Conservation (phyloP, 495 filamentous ascomycete genomes). For the Usnea hakonensis region DNA sequence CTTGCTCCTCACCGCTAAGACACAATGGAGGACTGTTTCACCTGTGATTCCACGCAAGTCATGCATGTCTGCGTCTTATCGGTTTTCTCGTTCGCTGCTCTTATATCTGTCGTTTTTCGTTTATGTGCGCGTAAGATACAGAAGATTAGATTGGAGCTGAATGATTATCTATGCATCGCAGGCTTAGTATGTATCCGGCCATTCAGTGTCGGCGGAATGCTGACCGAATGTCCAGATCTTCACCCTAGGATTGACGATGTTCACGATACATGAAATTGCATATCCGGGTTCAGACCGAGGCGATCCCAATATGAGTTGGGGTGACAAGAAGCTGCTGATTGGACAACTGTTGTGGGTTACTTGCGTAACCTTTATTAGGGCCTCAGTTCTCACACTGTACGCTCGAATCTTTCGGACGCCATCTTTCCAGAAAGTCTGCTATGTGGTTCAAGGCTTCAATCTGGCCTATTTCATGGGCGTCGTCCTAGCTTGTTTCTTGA, state of each 20-base stretch:
- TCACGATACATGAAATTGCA: constrained; percentile 1
- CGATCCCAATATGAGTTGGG: neutral
- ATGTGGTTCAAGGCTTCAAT: constrained; percentile 22
- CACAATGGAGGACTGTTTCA: constrained; percentile 1
- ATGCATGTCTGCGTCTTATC: constrained; percentile 11
- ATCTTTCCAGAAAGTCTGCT: constrained; percentile 30
- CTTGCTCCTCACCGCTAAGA: neutral
- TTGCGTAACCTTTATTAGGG: constrained; percentile 28
- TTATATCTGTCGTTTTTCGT: constrained; percentile 7
- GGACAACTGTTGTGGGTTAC: constrained; percentile 26
- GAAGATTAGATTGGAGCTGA: constrained; percentile 5
- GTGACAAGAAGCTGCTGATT: constrained; percentile 8
- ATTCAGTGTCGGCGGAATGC: neutral
- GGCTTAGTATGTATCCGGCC: constrained; percentile 7
- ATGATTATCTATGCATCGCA: constrained; percentile 13
- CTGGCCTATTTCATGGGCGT: constrained; percentile 8
- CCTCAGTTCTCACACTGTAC: constrained; percentile 38
- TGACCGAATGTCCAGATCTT: constrained; percentile 6
- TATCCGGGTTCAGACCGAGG: neutral
- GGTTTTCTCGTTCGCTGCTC: constrained; percentile 9
- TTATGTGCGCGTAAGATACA: constrained; percentile 18
- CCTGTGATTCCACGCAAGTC: constrained; percentile 9
- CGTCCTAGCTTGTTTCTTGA: constrained; percentile 30
- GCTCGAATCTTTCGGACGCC: constrained; percentile 32
- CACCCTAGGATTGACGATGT: constrained; percentile 6